Conservation (phyloP, 306 rosid genomes). For the Ammopiptanthus mongolicus region DNA sequence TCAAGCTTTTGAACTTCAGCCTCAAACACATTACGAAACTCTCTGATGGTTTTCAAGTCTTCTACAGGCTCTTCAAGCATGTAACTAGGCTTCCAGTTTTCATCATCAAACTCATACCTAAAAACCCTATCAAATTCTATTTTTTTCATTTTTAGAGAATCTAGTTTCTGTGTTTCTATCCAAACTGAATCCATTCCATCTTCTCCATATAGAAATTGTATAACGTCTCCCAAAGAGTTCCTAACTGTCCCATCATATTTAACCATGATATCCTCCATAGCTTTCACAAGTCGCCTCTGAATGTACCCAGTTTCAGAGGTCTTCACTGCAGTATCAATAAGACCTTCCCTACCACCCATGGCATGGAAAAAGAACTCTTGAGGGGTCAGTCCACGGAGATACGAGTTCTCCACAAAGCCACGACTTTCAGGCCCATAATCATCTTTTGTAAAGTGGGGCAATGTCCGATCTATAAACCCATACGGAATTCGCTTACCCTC, state of each 20-base stretch:
- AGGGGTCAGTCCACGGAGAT: conserved; percentile 93
- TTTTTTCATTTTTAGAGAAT: conserved; percentile 92
- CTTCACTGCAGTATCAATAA: conserved; percentile 97
- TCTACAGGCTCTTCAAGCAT: conserved; percentile 95
- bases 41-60: conserved; percentile 92
- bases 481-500: conserved; percentile 99
- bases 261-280: conserved; percentile 99
- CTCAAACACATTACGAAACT: conserved; percentile 93
- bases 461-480: conserved; percentile 89
- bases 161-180: conserved; percentile 95
- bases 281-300: conserved; percentile 96
- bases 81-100: conserved; percentile 90
- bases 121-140: conserved; percentile 74
- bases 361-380: conserved; percentile 99
- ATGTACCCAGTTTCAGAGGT: conserved; percentile 99
- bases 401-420: conserved; percentile 98
- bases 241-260: conserved; percentile 98
- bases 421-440: conserved; percentile 99
- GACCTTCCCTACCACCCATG: conserved; percentile 99
- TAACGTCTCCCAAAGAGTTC: conserved; percentile 96
- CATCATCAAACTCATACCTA: conserved; percentile 86
- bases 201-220: conserved; percentile 96
- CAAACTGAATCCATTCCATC: conserved; percentile 99
- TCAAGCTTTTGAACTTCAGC: conserved; percentile 94
- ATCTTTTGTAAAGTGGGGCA: conserved; percentile 95